Percentiles rank a stretch among this genome's conserved stretches.
Evolutionary conservation across 1,284 basidiomycete species (phyloP).

Genomic region (Sanghuangporus baumii): DNA sequence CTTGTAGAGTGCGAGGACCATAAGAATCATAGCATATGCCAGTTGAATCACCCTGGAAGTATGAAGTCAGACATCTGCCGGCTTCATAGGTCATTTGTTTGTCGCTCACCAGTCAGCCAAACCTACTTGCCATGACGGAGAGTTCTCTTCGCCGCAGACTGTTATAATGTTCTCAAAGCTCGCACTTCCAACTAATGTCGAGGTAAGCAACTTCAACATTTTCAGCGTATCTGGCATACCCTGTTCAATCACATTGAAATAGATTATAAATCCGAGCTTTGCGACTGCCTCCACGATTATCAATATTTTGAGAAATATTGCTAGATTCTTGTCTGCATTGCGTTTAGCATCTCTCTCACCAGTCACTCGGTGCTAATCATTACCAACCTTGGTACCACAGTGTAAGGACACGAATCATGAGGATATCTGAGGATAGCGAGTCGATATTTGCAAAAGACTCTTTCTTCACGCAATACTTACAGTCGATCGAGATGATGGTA

Average conservation of each 20-base stretch:
- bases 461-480: not conserved
- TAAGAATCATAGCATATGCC: not conserved
- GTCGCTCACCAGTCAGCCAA: too few relatives aligned
- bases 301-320: not conserved
- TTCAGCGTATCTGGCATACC: too few relatives aligned
- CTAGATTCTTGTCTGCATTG: not conserved
- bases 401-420: conserved; percentile 5
- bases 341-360: not conserved
- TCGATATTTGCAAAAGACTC: not conserved
- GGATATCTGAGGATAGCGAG: not conserved
- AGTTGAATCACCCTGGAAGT: not conserved
- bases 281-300: not conserved
- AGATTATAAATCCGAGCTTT: not conserved
- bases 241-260: not conserved
- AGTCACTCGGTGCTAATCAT: not conserved
- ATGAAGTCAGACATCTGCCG: not conserved
- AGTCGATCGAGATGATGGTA: conserved; percentile 1
- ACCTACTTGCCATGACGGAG: not conserved
- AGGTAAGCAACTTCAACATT: not conserved
- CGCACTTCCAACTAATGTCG: not conserved
- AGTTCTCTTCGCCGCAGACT: not conserved
- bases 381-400: not conserved
- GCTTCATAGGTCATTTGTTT: not conserved
- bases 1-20: not conserved
- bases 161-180: not conserved